Evolutionary conservation across 2,329 filamentous ascomycete genomes (phyloP).

Genomic region (Monosporascus sp.): DNA sequence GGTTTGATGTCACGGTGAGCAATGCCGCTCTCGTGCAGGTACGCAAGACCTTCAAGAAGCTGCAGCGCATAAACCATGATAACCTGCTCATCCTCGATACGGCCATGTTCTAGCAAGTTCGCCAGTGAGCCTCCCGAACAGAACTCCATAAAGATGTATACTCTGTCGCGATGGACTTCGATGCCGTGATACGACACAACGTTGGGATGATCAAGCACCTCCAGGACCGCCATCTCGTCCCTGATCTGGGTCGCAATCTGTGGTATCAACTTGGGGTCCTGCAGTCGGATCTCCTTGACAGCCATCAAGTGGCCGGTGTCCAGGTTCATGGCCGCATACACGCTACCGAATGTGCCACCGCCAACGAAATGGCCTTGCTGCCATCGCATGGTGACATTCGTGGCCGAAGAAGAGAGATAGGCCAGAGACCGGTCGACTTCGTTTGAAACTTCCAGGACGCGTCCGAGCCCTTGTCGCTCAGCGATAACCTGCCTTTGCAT

Average conservation of each 20-base stretch:
- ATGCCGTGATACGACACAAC: conserved; percentile 98
- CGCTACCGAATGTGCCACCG: conserved; percentile 93
- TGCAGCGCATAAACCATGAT: conserved; percentile 96
- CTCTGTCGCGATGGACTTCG: conserved; percentile 95
- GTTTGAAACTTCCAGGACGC: conserved; percentile 89
- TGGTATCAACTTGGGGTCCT: conserved; percentile 93
- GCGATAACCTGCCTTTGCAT: conserved; percentile 72
- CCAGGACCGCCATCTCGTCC: conserved; percentile 94
- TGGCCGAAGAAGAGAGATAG: conserved; percentile 87
- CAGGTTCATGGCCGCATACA: conserved; percentile 95
- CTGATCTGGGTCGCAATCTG: conserved; percentile 90
- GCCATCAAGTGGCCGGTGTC: conserved; percentile 97
- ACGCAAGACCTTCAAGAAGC: conserved; percentile 87
- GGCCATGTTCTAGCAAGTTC: conserved; percentile 84
- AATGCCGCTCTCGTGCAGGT: conserved; percentile 87
- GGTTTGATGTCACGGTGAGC: conserved; percentile 97
- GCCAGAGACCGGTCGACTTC: conserved; percentile 94
- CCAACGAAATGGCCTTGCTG: conserved; percentile 98
- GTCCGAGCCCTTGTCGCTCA: conserved; percentile 81
- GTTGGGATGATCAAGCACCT: conserved; percentile 94
- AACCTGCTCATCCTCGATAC: conserved; percentile 96
- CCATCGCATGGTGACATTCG: conserved; percentile 94
- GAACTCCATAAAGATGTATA: conserved; percentile 99
- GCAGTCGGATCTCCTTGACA: conserved; percentile 95
- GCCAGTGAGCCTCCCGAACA: conserved; percentile 93